Conservation (phyloP, 768 basidiomycete species). For the Naganishia vaughanmartiniae region DNA sequence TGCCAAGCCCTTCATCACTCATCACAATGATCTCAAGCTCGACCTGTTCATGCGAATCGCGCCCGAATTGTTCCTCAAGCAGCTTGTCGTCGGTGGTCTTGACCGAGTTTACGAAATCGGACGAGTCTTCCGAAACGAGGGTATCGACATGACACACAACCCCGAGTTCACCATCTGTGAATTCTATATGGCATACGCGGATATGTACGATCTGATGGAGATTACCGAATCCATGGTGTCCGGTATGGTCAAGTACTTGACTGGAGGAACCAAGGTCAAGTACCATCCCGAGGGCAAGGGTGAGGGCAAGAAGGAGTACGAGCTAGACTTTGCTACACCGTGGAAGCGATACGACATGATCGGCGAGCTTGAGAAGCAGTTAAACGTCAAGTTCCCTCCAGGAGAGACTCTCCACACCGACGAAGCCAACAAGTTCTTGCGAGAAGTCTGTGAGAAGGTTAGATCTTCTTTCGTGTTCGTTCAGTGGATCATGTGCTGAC, state of each 20-base stretch:
- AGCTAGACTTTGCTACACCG: constrained; percentile 83
- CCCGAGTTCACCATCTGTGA: constrained; percentile 99
- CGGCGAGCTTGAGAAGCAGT: constrained; percentile 87
- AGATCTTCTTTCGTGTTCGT: constrained; percentile 12
- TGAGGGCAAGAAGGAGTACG: constrained; percentile 59
- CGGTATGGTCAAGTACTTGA: constrained; percentile 83
- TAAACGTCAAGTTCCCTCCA: constrained; percentile 85
- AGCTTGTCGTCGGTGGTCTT: constrained; percentile 92
- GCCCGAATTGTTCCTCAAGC: constrained; percentile 95
- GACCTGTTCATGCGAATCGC: constrained; percentile 96
- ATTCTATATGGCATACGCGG: constrained; percentile 99
- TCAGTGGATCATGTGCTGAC: neutral
- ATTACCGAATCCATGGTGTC: constrained; percentile 87
- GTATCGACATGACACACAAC: constrained; percentile 98
- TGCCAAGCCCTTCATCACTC: constrained; percentile 97
- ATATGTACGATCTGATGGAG: constrained; percentile 98
- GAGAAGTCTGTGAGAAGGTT: constrained; percentile 80
- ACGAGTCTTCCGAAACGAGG: constrained; percentile 95
- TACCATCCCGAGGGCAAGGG: constrained; percentile 96
- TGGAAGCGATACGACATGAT: constrained; percentile 99
- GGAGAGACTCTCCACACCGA: constrained; percentile 83
- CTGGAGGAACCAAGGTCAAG: constrained; percentile 68
- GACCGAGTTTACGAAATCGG: constrained; percentile 99
- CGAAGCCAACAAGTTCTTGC: constrained; percentile 82
- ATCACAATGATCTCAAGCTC: constrained; percentile 96